phyloP scores from a whole-genome alignment of 2,329 filamentous ascomycete species.

The Talaromyces marneffei region DNA sequence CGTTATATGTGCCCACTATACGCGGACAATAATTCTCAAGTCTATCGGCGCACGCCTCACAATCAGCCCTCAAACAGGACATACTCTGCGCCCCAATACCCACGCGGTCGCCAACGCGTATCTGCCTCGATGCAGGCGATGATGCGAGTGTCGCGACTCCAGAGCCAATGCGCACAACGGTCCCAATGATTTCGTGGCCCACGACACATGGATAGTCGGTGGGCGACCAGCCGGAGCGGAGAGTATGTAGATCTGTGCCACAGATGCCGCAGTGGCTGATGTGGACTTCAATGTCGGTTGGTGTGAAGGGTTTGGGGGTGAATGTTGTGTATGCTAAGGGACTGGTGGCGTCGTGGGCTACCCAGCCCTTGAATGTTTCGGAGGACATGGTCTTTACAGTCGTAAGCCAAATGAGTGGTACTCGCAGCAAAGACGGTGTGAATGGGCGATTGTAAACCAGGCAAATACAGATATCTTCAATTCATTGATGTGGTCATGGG shows the following conservation, averaged over 20 bases:
- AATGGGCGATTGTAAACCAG: background rate
- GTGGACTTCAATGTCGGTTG: conserved; percentile 61
- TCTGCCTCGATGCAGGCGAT: conserved; percentile 17
- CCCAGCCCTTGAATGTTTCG: conserved; percentile 38
- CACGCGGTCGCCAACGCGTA: conserved; percentile 59
- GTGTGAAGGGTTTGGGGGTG: conserved; percentile 43
- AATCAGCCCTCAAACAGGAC: conserved; percentile 46
- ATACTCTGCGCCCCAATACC: conserved; percentile 57
- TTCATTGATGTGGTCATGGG: too few species aligned
- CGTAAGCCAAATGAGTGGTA: background rate
- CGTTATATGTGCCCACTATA: conserved; percentile 34
- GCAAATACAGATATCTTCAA: background rate
- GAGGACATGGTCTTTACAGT: conserved; percentile 3
- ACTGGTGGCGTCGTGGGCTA: conserved; percentile 30
- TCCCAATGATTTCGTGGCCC: conserved; percentile 62
- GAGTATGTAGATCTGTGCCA: conserved; percentile 56
- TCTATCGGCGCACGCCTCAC: conserved; percentile 35
- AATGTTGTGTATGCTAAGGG: conserved; percentile 32
- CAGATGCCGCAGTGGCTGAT: conserved; percentile 63
- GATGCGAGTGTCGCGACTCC: conserved; percentile 21
- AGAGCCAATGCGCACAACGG: conserved; percentile 50
- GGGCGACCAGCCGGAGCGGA: conserved; percentile 47
- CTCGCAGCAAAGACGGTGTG: background rate
- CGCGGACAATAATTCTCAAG: conserved; percentile 38
- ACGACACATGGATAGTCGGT: conserved; percentile 47